Base-by-base conservation (phyloP, 139 green algal genomes). In the Chlorella vulgaris region DNA sequence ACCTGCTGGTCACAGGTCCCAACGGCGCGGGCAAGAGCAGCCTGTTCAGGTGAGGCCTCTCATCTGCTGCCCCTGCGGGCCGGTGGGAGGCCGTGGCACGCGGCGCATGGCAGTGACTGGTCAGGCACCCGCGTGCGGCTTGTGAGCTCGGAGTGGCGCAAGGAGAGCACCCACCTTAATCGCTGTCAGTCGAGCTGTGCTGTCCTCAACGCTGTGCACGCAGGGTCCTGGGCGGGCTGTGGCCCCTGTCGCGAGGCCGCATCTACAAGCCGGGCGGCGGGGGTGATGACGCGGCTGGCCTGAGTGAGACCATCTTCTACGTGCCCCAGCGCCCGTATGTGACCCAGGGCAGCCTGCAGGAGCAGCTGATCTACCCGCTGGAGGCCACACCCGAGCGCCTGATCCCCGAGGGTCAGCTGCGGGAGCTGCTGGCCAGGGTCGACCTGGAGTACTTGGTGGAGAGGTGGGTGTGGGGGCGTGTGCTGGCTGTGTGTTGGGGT, bases 1-100 rank as follows among this genome's bases (percentile, higher is more conserved):
- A 95, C 86, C 87, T 95, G 74, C 89, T 95, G 53, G 93, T 95
- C 51, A 95, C 92, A 3, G 91, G 89, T 8, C 90, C 90, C 53
- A 92, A 93, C 80, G 90, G 89, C 43, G 84, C 85, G 43, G 87
- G 89, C 69, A 94, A 94, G 73, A 84, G 50, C 47, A 87, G 69
- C 73, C 85, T 94, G 69, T 94, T 94, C 81, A 67, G 76, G 76
- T 82, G 76, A n/a, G n/a, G n/a, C n/a, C n/a, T n/a, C n/a, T n/a
- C n/a, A 38, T 53, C 26, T 24, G 0, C 24, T 40, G n/a, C 3
- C 21, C 4, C 61, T 40, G 61, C 29, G 38, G 31, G 63, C 8
- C 28, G 63, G 31, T 70, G 63, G 28, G 35, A 24, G 10, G 24
- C 24, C 36, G 61, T 26, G 28, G 29, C 63, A 63, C 53, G 53